Evolutionary conservation across 805 yeast species (phyloP).

Genomic region (Yarrowia divulgata): DNA sequence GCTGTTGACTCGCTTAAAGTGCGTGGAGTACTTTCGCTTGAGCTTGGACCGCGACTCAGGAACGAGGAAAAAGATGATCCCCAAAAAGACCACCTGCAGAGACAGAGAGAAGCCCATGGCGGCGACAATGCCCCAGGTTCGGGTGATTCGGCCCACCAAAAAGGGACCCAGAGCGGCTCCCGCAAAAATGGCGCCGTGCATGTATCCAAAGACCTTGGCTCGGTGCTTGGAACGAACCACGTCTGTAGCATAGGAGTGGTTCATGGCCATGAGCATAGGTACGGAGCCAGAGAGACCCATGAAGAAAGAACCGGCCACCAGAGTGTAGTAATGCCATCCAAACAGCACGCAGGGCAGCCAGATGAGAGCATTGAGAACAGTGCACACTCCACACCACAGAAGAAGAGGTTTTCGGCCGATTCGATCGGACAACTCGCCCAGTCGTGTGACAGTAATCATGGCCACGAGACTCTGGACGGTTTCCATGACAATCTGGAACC

Average conservation of each 20-base stretch:
- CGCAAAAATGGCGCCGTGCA: conserved; percentile 36
- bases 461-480: conserved; percentile 39
- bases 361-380: conserved; percentile 41
- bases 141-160: conserved; percentile 10
- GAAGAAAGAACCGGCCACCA: conserved; percentile 56
- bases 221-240: conserved; percentile 67
- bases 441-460: conserved; percentile 49
- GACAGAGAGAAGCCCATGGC: conserved; percentile 22
- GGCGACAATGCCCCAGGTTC: conserved; percentile 9
- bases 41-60: conserved; percentile 18
- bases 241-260: conserved; percentile 74
- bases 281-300: conserved; percentile 60
- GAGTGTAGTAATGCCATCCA: conserved; percentile 53
- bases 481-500: conserved; percentile 36
- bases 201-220: conserved; percentile 45
- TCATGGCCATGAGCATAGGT: conserved; percentile 58
- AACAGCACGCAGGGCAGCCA: conserved; percentile 41
- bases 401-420: conserved; percentile 65
- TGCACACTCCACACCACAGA: conserved; percentile 43
- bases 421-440: conserved; percentile 68
- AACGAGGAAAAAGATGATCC: conserved; percentile 21
- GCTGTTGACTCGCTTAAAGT: conserved; percentile 10
- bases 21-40: conserved; percentile 28
- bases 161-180: conserved; percentile 37
- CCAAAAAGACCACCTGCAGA: conserved; percentile 12